Conservation (phyloP, 2,329 filamentous ascomycete species). For the Lecanicillium sp. region DNA sequence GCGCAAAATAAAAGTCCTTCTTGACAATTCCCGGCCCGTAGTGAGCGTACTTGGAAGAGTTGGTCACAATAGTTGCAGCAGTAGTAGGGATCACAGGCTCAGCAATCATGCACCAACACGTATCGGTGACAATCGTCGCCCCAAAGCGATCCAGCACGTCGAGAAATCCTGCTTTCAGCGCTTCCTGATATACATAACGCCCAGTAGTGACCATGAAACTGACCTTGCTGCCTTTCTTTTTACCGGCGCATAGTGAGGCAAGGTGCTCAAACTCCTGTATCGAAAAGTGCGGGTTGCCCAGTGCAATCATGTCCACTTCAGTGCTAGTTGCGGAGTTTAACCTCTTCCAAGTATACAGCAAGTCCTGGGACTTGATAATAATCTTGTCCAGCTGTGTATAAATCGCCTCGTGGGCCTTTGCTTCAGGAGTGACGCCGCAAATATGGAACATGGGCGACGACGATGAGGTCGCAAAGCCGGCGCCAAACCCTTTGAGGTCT, state of each 20-base stretch:
- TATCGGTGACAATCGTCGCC: conserved; percentile 31
- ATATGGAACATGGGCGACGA: conserved; percentile 37
- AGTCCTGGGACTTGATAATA: neutral
- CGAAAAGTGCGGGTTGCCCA: conserved; percentile 38
- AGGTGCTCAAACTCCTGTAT: conserved; percentile 25
- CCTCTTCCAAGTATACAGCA: conserved; percentile 5
- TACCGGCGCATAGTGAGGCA: conserved; percentile 18
- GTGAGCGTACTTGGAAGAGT: conserved; percentile 38
- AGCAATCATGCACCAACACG: conserved; percentile 38
- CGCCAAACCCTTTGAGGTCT: conserved; percentile 33
- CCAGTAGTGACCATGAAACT: conserved; percentile 12
- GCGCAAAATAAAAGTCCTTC: conserved; percentile 16
- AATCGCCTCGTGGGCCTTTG: conserved; percentile 10
- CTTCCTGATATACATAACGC: conserved; percentile 6
- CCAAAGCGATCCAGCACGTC: conserved; percentile 26
- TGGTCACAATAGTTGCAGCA: conserved; percentile 29
- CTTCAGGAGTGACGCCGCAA: conserved; percentile 28
- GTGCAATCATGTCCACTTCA: conserved; percentile 27
- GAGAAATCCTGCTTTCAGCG: conserved; percentile 19
- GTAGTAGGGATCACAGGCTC: conserved; percentile 26
- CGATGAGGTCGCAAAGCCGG: conserved; percentile 33
- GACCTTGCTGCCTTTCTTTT: conserved; percentile 13
- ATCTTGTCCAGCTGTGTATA: neutral
- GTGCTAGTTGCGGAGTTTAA: conserved; percentile 9
- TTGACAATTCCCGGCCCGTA: conserved; percentile 23